Evolutionary conservation across 768 basidiomycete genomes (phyloP).

Genomic region (Russula vinacea): DNA sequence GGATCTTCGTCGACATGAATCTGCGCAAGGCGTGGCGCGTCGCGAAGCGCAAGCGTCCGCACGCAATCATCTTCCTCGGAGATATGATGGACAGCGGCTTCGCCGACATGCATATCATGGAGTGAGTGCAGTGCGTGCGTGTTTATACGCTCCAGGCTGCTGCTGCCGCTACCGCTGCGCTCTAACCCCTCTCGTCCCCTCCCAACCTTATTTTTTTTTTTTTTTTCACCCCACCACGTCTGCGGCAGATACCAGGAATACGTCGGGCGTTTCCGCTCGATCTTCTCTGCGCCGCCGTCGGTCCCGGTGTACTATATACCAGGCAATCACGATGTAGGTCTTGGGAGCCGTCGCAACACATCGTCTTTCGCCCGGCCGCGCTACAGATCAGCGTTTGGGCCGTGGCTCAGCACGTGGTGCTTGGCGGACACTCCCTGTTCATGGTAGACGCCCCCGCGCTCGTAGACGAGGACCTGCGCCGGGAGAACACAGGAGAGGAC

Average conservation of each 20-base stretch:
- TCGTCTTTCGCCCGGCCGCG: constrained; percentile 40
- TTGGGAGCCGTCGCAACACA: constrained; percentile 35
- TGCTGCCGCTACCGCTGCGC: too few relatives aligned
- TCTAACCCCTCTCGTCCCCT: constrained; percentile 11
- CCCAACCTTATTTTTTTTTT: constrained; percentile 4
- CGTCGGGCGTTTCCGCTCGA: constrained; percentile 60
- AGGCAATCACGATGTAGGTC: constrained; percentile 87
- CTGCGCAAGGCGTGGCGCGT: constrained; percentile 82
- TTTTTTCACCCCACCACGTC: too few relatives aligned
- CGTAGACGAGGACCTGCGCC: constrained; percentile 67
- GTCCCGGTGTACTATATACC: constrained; percentile 70
- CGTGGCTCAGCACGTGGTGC: constrained; percentile 57
- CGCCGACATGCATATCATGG: constrained; percentile 53
- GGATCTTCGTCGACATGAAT: constrained; percentile 73
- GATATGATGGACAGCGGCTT: constrained; percentile 92
- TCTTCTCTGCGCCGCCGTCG: constrained; percentile 52
- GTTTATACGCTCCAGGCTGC: too few relatives aligned
- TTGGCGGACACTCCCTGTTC: constrained; percentile 71
- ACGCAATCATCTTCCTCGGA: constrained; percentile 79
- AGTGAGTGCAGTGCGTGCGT: constrained; percentile 54
- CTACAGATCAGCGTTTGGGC: constrained; percentile 74
- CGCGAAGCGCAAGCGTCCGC: constrained; percentile 55
- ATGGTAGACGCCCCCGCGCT: constrained; percentile 72
- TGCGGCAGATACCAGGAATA: constrained; percentile 68
- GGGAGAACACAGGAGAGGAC: constrained; percentile 41